Conservation (phyloP, 306 rosid species). For the Rosa chinensis region DNA sequence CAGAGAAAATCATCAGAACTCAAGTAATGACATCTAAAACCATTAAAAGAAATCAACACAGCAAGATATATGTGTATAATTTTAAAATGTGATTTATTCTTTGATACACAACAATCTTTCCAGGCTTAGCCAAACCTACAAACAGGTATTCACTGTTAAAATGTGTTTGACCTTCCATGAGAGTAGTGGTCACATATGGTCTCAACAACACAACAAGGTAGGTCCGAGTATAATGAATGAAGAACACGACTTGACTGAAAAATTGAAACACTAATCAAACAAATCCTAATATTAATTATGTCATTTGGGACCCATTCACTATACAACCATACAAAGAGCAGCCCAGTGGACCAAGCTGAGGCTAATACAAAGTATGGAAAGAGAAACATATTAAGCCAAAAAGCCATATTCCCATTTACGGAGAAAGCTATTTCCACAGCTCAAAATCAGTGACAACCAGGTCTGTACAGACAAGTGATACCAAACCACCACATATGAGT, state of each 20-base stretch:
- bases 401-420: background rate
- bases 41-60: background rate
- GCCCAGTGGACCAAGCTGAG: background rate
- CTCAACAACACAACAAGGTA: background rate
- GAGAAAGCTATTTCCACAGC: background rate
- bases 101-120: background rate
- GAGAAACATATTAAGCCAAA: background rate
- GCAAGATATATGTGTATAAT: background rate
- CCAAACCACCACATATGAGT: background rate
- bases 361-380: background rate
- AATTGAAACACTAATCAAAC: background rate
- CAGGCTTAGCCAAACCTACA: background rate
- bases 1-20: slow-evolving; percentile 22
- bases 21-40: background rate
- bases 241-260: background rate
- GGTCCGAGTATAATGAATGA: slow-evolving; percentile 2
- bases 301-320: background rate
- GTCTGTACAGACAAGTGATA: background rate
- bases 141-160: background rate
- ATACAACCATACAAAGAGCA: background rate
- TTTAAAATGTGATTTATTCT: background rate
- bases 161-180: background rate
- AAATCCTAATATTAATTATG: background rate
- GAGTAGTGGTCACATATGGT: background rate
- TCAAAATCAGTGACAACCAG: background rate